Conservation (phyloP, 805 yeast genomes). For the Groenewaldozyma salmanticensis region DNA sequence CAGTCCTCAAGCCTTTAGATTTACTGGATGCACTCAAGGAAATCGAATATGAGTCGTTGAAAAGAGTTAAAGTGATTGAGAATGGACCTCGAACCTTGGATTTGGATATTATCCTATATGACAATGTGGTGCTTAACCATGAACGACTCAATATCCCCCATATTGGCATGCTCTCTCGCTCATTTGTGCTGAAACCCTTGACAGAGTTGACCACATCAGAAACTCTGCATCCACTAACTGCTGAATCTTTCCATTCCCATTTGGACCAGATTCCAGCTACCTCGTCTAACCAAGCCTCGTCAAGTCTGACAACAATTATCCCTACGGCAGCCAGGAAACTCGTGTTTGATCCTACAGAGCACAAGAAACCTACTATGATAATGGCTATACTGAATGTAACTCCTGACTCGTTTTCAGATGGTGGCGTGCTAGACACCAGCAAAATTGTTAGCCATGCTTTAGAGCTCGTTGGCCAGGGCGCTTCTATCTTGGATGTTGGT, state of each 20-base stretch:
- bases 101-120: conserved; percentile 75
- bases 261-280: conserved; percentile 41
- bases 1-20: conserved; percentile 53
- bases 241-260: conserved; percentile 68
- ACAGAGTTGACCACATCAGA: conserved; percentile 68
- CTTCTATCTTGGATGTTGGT: conserved; percentile 81
- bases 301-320: conserved; percentile 17
- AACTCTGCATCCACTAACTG: conserved; percentile 71
- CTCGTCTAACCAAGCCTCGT: conserved; percentile 19
- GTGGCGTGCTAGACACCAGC: conserved; percentile 42
- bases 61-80: conserved; percentile 66
- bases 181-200: conserved; percentile 83
- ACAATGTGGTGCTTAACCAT: conserved; percentile 42
- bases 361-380: conserved; percentile 45
- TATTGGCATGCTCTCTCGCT: conserved; percentile 74
- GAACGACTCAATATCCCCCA: conserved; percentile 72
- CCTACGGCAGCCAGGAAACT: conserved; percentile 19
- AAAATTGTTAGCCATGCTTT: conserved; percentile 38
- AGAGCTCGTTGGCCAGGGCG: conserved; percentile 46
- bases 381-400: conserved; percentile 90
- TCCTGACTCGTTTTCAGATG: conserved; percentile 94
- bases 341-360: conserved; percentile 37
- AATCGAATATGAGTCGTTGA: conserved; percentile 65
- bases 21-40: conserved; percentile 53
- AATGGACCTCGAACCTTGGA: conserved; percentile 93